A percentile compares a stretch with the other conserved stretches of the same genome.
Conservation (phyloP, 345 rosid species). For the Linum lewisii region DNA sequence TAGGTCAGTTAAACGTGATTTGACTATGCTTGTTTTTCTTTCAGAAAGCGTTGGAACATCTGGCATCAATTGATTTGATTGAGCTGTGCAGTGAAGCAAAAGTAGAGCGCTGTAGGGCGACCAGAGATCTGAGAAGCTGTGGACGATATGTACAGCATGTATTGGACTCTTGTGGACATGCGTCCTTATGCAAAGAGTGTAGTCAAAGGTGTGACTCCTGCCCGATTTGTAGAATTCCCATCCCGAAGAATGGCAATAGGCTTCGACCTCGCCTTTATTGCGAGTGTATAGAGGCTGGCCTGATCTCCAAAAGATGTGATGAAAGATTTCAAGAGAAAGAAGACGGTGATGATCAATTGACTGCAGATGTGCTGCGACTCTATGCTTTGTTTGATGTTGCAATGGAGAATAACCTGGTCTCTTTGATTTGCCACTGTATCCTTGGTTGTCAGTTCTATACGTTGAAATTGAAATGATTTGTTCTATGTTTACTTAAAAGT, state of each 20-base stretch:
- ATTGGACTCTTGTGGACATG: constrained; percentile 77
- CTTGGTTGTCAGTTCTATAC: constrained; percentile 12
- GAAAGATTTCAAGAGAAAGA: constrained; percentile 54
- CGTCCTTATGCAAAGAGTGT: constrained; percentile 83
- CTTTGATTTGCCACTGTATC: constrained; percentile 94
- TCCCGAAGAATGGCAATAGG: constrained; percentile 35
- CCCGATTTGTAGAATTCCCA: constrained; percentile 66
- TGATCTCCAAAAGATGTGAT: constrained; percentile 42
- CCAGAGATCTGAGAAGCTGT: constrained; percentile 87
- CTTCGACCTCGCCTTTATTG: constrained; percentile 62
- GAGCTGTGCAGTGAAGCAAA: constrained; percentile 81
- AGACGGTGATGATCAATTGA: constrained; percentile 46
- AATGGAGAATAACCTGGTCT: constrained; percentile 70
- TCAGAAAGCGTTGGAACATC: constrained; percentile 82
- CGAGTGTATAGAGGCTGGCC: constrained; percentile 77
- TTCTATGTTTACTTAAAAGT: neutral
- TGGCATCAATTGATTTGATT: constrained; percentile 63
- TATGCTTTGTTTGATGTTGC: constrained; percentile 86
- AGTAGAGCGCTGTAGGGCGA: constrained; percentile 80
- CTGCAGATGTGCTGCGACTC: constrained; percentile 70
- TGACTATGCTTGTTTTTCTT: constrained; percentile 8
- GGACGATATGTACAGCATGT: constrained; percentile 62
- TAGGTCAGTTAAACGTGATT: neutral
- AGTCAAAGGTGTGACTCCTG: constrained; percentile 73
- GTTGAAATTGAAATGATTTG: neutral